These are phyloP conservation scores for Aspergillus ruber DNA, from an alignment of 2,329 filamentous ascomycete genomes.

Conservation along the genomic window DNA sequence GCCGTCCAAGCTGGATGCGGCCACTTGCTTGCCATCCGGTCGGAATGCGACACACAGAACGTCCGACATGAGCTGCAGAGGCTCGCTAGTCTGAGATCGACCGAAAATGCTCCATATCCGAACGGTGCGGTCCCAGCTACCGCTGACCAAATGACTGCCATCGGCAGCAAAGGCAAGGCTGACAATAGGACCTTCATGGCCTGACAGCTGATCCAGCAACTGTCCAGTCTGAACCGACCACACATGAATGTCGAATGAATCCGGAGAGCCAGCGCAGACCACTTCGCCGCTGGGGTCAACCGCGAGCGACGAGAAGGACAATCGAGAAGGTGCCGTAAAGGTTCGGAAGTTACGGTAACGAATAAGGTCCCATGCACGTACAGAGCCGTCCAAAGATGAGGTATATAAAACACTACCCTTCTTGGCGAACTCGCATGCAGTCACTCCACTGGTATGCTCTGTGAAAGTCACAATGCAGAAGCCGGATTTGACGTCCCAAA, in stretches of 20 bases:
- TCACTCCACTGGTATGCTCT: constrained; percentile 90
- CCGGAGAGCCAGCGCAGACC: constrained; percentile 86
- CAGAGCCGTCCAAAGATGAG: constrained; percentile 85
- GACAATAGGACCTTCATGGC: constrained; percentile 90
- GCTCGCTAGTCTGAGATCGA: constrained; percentile 89
- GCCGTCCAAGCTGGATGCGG: constrained; percentile 86
- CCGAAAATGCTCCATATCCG: constrained; percentile 94
- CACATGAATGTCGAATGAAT: constrained; percentile 95
- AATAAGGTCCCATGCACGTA: constrained; percentile 93
- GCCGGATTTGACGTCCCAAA: constrained; percentile 93
- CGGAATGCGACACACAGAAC: constrained; percentile 79
- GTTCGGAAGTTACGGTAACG: constrained; percentile 95
- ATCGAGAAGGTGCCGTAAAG: constrained; percentile 83
- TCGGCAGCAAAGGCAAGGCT: constrained; percentile 83
- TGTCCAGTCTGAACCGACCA: constrained; percentile 99
- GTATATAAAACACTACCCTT: constrained; percentile 95
- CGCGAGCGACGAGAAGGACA: constrained; percentile 89
- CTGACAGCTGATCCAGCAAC: constrained; percentile 79
- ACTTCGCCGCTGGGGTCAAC: constrained; percentile 98
- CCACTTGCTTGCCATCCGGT: constrained; percentile 84
- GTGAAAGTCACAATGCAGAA: constrained; percentile 99
- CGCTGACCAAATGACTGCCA: constrained; percentile 75
- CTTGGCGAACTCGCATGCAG: constrained; percentile 86
- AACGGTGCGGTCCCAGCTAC: constrained; percentile 94
- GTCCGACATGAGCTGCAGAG: constrained; percentile 84